Evolutionary conservation across 2,329 filamentous ascomycete species (phyloP), one percentile per base, ranked within the genome.

Genomic region (Pestalotiopsis sp.): DNA sequence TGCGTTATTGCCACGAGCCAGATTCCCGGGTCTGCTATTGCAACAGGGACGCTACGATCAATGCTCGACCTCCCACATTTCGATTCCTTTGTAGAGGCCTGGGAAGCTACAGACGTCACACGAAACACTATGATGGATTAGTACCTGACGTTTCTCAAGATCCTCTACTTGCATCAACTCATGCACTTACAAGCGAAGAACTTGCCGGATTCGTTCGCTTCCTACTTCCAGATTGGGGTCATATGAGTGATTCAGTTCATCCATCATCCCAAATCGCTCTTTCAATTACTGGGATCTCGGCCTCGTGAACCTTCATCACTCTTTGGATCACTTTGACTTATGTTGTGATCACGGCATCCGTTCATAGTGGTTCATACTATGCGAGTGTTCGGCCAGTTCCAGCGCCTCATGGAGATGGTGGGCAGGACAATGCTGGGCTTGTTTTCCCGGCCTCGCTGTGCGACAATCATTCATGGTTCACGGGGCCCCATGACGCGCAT

Each of bases 191-290:
- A 17, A 31, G 52, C 23, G 17, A 45, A 25, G 14, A 45, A 57
- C 36, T 59, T 56, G 39, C 68, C 68, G 49, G 27, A 68, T 68
- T 52, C 36, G 66, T 63, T 70, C 68, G 68, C 68, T 70, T 70
- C 61, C 23, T 36, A 60, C 58, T 69, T 69, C 68, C 68, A 36
- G 27, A 64, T 64, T 13, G 58, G 65, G 68, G 27, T 13, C 23
- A 39, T 38, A 4, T 66, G 9, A 56, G 17, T 38, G 20, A 14
- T 36, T 12, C 45, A 23, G 23, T 64, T 58, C 52, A n/a, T 20
- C 45, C 7, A 52, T 17, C 17, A 11, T 23, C 20, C 41, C 23
- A 23, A 20, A 12, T 39, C 31, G 25, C 36, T 57, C 45, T 25
- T 14, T 23, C 9, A 13, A 36, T 41, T 41, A 39, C 45, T 52